Conservation (phyloP, 2,329 filamentous ascomycete genomes). For the Pyrenochaeta sp. region DNA sequence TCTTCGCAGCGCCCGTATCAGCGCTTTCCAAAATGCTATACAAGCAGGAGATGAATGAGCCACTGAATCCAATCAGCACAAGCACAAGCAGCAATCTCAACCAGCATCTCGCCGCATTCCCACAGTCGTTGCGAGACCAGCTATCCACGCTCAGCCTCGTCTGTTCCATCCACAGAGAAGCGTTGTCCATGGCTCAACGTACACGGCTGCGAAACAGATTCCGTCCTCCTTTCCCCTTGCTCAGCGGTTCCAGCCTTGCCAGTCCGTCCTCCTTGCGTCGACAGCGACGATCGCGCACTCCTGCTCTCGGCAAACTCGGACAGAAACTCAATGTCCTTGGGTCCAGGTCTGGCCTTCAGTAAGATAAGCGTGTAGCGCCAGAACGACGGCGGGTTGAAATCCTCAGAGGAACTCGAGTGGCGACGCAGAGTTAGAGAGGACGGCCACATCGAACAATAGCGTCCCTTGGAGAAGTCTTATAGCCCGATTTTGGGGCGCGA, state of each 20-base stretch:
- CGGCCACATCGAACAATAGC: too few relatives aligned
- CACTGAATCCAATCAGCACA: not conserved
- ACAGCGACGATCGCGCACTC: not conserved
- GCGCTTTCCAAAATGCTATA: not conserved
- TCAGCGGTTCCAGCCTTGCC: too few relatives aligned
- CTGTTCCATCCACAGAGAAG: not conserved
- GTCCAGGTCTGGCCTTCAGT: constrained; percentile 36
- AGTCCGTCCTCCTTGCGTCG: too few relatives aligned
- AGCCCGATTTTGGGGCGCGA: too few relatives aligned
- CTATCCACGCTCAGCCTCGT: not conserved
- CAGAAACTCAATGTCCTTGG: constrained; percentile 20
- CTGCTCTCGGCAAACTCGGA: constrained; percentile 14
- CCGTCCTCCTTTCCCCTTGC: too few relatives aligned
- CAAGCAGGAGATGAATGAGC: not conserved
- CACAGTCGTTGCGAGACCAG: not conserved
- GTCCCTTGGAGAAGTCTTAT: too few relatives aligned
- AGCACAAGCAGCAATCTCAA: not conserved
- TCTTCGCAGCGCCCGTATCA: not conserved
- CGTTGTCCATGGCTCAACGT: too few relatives aligned
- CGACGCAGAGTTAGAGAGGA: too few relatives aligned
- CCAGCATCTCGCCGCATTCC: not conserved
- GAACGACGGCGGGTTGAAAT: constrained; percentile 33
- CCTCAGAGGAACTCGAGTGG: too few relatives aligned
- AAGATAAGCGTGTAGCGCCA: constrained; percentile 37
- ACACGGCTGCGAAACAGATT: too few relatives aligned